Conservation (phyloP, 441 rosid genomes). For the Corymbia citriodora region DNA sequence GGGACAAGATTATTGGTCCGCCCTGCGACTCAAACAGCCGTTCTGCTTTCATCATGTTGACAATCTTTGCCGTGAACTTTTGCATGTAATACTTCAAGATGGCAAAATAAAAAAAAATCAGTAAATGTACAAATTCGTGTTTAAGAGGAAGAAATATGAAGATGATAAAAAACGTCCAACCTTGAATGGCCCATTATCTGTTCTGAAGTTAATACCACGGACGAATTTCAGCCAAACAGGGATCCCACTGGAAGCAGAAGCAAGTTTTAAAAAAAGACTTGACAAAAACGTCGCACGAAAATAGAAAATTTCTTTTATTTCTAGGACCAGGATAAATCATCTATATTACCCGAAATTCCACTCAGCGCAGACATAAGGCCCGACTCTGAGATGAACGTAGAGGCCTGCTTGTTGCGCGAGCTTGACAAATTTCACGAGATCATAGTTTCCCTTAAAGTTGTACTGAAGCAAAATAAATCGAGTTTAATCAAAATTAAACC, state of each 20-base stretch:
- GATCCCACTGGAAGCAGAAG: slow-evolving; percentile 65
- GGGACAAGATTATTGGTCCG: slow-evolving; percentile 94
- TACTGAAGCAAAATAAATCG: slow-evolving; percentile 41
- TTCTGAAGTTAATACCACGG: slow-evolving; percentile 91
- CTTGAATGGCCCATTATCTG: slow-evolving; percentile 93
- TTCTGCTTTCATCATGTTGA: slow-evolving; percentile 95
- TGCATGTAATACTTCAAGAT: slow-evolving; percentile 66
- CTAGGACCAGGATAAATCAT: background rate
- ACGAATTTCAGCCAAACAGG: slow-evolving; percentile 99
- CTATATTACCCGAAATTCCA: slow-evolving; percentile 90
- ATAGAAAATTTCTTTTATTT: slow-evolving; percentile 5
- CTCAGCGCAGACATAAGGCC: slow-evolving; percentile 97
- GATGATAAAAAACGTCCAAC: slow-evolving; percentile 26
- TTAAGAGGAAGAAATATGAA: background rate
- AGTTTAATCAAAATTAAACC: background rate
- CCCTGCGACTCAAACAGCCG: slow-evolving; percentile 82
- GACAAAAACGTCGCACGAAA: background rate
- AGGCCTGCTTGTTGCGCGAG: slow-evolving; percentile 81
- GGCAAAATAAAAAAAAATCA: background rate
- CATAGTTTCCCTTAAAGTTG: slow-evolving; percentile 79
- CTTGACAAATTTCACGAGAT: slow-evolving; percentile 82
- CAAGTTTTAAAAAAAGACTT: slow-evolving; percentile 7
- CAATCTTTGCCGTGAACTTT: slow-evolving; percentile 79
- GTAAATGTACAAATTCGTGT: background rate
- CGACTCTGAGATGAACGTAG: slow-evolving; percentile 86